These are phyloP conservation scores for Diophrys appendiculata DNA, from an alignment of 73 alveolate species.

Conservation along the genomic window DNA sequence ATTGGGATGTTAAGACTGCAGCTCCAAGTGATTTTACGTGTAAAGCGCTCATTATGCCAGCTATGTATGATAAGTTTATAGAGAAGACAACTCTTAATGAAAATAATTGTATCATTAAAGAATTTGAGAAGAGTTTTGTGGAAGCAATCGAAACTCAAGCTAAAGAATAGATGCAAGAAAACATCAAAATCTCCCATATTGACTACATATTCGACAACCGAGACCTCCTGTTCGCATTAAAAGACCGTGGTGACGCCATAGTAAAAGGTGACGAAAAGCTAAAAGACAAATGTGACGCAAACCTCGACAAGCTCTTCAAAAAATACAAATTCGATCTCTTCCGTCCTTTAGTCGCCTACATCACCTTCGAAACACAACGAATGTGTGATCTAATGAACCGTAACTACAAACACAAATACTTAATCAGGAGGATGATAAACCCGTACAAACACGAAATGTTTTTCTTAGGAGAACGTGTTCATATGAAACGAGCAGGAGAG, in stretches of 20 bases:
- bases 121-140: neutral
- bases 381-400: neutral
- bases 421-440: neutral
- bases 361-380: neutral
- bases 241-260: neutral
- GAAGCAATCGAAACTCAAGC: neutral
- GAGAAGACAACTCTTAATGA: neutral
- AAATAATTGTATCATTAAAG: neutral
- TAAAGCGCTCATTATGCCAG: neutral
- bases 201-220: neutral
- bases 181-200: neutral
- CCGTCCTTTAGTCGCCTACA: neutral
- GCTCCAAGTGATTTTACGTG: neutral
- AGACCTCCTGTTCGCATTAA: neutral
- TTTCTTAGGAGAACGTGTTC: neutral
- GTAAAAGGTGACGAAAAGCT: neutral
- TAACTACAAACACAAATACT: neutral
- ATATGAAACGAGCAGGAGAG: conserved; percentile 31
- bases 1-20: neutral
- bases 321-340: neutral
- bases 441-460: neutral
- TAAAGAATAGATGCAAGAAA: neutral
- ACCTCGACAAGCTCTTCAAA: too few species aligned
- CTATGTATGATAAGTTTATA: neutral
- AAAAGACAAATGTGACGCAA: neutral